Percentiles rank a stretch among this genome's conserved stretches.
These are phyloP conservation scores for Hanseniaspora vineae DNA, from an alignment of 805 yeast species.

Conservation along the genomic window DNA sequence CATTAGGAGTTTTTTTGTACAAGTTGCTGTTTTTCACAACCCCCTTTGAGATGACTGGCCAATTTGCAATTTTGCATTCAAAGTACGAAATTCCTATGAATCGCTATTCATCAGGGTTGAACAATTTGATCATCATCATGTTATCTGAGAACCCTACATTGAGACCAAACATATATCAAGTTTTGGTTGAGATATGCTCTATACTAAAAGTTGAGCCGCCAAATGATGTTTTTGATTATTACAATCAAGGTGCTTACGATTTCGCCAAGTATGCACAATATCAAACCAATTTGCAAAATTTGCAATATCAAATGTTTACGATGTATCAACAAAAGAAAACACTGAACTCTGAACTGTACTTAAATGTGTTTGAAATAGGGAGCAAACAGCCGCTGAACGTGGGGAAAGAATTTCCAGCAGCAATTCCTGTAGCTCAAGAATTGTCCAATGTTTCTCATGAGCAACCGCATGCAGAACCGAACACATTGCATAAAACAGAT, in stretches of 20 bases:
- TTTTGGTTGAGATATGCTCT: constrained; percentile 47
- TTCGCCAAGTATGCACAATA: constrained; percentile 42
- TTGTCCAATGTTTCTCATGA: not conserved
- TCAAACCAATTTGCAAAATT: constrained; percentile 25
- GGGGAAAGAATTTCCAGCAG: constrained; percentile 5
- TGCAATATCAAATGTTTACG: constrained; percentile 18
- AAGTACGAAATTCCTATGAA: constrained; percentile 73
- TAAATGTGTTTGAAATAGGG: constrained; percentile 18
- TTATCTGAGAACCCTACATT: constrained; percentile 69
- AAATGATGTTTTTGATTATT: constrained; percentile 23
- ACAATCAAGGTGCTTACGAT: constrained; percentile 39
- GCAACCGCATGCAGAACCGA: too few relatives aligned
- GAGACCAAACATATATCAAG: constrained; percentile 83
- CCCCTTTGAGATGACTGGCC: constrained; percentile 80
- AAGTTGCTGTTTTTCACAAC: constrained; percentile 87
- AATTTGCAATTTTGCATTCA: constrained; percentile 76
- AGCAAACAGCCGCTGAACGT: constrained; percentile 17
- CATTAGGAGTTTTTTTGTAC: constrained; percentile 82
- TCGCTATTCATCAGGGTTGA: constrained; percentile 54
- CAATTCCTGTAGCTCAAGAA: not conserved
- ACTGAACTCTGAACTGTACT: constrained; percentile 14
- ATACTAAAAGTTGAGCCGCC: constrained; percentile 46
- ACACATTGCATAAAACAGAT: too few relatives aligned
- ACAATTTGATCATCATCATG: constrained; percentile 64
- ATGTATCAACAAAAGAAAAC: constrained; percentile 15